A percentile compares a stretch with the other conserved stretches of the same genome.
Evolutionary conservation across 2,329 filamentous ascomycete species (phyloP).

Genomic region (Metarhizium sp.): DNA sequence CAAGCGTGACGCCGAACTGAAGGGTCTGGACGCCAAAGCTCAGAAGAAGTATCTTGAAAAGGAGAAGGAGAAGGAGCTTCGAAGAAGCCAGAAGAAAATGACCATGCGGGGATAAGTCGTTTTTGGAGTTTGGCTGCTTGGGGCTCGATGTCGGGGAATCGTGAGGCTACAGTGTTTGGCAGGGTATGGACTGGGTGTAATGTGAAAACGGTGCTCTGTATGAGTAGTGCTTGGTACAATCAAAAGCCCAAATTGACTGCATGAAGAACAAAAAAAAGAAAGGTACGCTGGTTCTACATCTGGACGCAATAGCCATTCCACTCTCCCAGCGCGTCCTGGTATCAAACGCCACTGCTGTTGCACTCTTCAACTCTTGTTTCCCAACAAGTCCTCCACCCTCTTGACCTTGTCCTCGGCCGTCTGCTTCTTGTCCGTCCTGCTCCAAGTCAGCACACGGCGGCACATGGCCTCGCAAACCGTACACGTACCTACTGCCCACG

Average conservation of each 20-base stretch:
- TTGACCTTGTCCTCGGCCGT: conserved; percentile 72
- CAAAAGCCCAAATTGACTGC: background rate
- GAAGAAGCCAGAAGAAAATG: conserved; percentile 44
- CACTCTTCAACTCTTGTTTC: conserved; percentile 6
- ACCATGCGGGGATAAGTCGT: conserved; percentile 37
- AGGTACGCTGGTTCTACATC: too few relatives aligned
- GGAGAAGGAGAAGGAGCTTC: conserved; percentile 65
- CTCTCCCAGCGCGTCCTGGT: too few relatives aligned
- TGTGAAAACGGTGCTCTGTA: background rate
- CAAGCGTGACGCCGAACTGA: conserved; percentile 78
- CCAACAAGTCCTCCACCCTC: conserved; percentile 43
- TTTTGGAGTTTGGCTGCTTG: background rate
- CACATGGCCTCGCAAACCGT: too few relatives aligned
- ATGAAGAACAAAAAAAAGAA: too few relatives aligned
- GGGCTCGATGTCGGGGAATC: too few relatives aligned
- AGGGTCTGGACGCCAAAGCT: conserved; percentile 67
- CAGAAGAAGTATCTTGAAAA: conserved; percentile 80
- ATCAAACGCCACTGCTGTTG: too few relatives aligned
- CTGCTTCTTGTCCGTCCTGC: conserved; percentile 77
- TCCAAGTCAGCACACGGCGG: background rate
- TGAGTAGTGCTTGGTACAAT: background rate
- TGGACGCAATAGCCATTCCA: too few relatives aligned
- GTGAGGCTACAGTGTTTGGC: too few relatives aligned
- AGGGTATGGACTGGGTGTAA: background rate
- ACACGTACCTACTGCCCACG: conserved; percentile 59